These are phyloP conservation scores for Conoideocrella luteorostrata DNA, from an alignment of 2,329 filamentous ascomycete genomes.

Conservation along the genomic window DNA sequence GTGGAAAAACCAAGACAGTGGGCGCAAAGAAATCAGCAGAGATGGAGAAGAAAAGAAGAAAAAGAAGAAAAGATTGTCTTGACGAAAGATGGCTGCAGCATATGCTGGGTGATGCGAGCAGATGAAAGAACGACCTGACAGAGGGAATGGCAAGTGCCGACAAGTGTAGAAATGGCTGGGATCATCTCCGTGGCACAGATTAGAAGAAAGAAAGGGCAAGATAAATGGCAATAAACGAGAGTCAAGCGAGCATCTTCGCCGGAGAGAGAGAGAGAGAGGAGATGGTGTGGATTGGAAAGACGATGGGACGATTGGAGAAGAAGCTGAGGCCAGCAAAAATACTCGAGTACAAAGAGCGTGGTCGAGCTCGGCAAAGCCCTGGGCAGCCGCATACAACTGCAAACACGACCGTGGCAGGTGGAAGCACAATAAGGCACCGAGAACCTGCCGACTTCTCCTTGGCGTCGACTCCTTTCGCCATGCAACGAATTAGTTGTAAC, in stretches of 20 bases:
- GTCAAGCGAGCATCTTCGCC: slow-evolving; percentile 10
- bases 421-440: neutral
- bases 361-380: slow-evolving; percentile 2
- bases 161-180: slow-evolving; percentile 17
- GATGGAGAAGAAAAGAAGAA: slow-evolving; percentile 11
- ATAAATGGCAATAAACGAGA: slow-evolving; percentile 17
- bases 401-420: slow-evolving; percentile 4
- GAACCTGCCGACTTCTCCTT: too few species aligned
- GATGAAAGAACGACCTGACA: slow-evolving; percentile 9
- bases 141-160: slow-evolving; percentile 16
- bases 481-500: neutral
- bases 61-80: slow-evolving; percentile 6
- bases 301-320: slow-evolving; percentile 5
- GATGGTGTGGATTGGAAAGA: slow-evolving; percentile 5
- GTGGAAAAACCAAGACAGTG: slow-evolving; percentile 14
- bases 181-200: slow-evolving; percentile 9
- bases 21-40: slow-evolving; percentile 12
- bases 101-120: slow-evolving; percentile 1
- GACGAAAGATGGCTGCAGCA: slow-evolving; percentile 9
- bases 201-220: slow-evolving; percentile 16
- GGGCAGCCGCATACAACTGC: slow-evolving; percentile 9
- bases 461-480: too few species aligned
- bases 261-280: neutral
- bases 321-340: slow-evolving; percentile 2
- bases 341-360: neutral